Base-by-base conservation (phyloP, 2,329 filamentous ascomycete genomes). In the Arthroderma sp. region DNA sequence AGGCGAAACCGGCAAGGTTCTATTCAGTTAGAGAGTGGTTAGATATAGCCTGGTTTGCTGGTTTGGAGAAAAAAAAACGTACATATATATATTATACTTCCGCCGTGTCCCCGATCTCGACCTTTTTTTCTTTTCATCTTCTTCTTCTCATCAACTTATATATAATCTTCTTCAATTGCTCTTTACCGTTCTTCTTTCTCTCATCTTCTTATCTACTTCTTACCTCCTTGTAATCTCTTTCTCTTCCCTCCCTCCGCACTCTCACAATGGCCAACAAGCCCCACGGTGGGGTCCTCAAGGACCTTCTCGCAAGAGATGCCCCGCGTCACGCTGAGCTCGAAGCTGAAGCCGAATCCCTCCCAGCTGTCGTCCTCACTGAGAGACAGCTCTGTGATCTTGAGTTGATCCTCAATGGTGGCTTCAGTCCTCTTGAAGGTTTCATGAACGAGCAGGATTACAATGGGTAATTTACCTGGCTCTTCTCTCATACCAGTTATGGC, bases 361-460 rank as follows among this genome's bases (percentile, higher is more conserved):
- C 87, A 33, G 84, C 89, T 33, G 74, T 98, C 55, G 71, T 83
- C 48, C 80, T 98, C 54, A 83, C 78, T 42, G 91, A 98, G 75
- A 82, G 91, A 59, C 91, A 98, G 70, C 80, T 98, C 41, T 98
- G 91, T 70, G 91, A 98, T 75, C 76, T 98, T 55, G 91, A 98
- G 70, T 71, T 98, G 68, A 87, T 98, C 61, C 80, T 98, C 66
- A 96, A 87, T 67, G 91, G 91, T 64, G 91, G 91, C 54, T 98
- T 98, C 73, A 95, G 88, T 53, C 91, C 91, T 48, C 78, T 98
- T 36, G 89, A 98, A 78, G 91, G 88, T 32, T 98, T 98, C 74
- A 83, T 98, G 83, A 94, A 78, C 66, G 80, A 98, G 74, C 83
- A 86, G 69, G 91, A 98, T 69, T 98, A 94, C 74, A 83, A 94